Evolutionary conservation across 495 filamentous ascomycete genomes (phyloP), one percentile per base, ranked within the genome.

Genomic region (Articulospora tetracladia): DNA sequence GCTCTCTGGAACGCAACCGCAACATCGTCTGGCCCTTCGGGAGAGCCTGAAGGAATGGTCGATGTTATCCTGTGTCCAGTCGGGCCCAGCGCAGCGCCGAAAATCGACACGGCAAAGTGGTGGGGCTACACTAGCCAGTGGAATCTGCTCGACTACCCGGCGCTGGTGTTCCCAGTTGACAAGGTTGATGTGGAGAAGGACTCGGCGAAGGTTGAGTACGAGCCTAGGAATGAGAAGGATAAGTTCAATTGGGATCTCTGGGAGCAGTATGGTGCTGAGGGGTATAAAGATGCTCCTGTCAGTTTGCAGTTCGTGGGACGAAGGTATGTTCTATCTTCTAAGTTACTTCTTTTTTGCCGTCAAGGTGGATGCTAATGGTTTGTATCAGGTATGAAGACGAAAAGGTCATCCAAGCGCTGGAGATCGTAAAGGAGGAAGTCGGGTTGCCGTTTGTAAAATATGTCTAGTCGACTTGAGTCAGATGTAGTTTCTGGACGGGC

Each of bases 121-220:
- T 90, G 86, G 88, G 78, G 79, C 15, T 93, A 91, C 55, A 89
- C 86, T 0, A 73, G 77, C 2, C 82, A 89, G 60, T 93, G 88
- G 87, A 92, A 93, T 64, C 64, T 90, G 34, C 71, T 91, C 0
- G 86, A 91, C 66, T 85, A 86, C 61, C 89, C 86, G 11, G 80
- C 77, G 22, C 69, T 76, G 2, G 73, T 84, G 0, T 86, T 89
- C 64, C 85, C 84, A 0, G 77, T 79, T 0, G 62, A 78, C 11
- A 69, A 69, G 20, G 79, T 83, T 15, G 79, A 82, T 39, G 59
- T 70, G 0, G 69, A 66, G 53, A 65, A 66, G 69, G 53, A 65
- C 47, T 17, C 17, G 1, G 48, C 6, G 15, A 60, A 63, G 10
- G 61, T 58, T 63, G 59, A 78, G 71, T 83, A 83, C 62, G 73